Percentiles rank a stretch among this genome's conserved stretches.
Conservation (phyloP, 176 grass and related monocot genomes). For the Stipa capillata region DNA sequence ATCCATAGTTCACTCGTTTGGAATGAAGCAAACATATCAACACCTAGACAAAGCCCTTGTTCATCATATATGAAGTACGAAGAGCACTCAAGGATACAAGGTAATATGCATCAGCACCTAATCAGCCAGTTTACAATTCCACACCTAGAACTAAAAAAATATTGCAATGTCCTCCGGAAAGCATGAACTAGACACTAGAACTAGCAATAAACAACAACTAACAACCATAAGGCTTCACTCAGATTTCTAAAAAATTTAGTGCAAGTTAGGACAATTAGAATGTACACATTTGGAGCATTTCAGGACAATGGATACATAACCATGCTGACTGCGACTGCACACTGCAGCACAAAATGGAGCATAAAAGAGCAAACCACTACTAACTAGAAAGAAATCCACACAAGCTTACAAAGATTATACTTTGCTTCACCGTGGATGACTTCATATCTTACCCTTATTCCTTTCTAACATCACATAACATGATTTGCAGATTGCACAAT, state of each 20-base stretch:
- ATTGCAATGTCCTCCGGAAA: background rate
- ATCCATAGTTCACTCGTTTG: background rate
- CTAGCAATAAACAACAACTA: background rate
- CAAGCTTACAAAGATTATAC: constrained; percentile 3
- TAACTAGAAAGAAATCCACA: constrained; percentile 25
- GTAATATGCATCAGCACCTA: background rate
- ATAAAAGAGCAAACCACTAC: constrained; percentile 10
- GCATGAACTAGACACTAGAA: background rate
- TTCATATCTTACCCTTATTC: constrained; percentile 1
- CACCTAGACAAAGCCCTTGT: background rate
- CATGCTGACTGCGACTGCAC: background rate
- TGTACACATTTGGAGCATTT: background rate
- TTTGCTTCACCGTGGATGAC: constrained; percentile 26
- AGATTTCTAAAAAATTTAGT: background rate
- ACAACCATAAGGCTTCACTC: background rate
- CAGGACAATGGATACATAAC: background rate
- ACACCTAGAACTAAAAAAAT: background rate
- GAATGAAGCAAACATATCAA: background rate
- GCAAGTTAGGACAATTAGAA: background rate
- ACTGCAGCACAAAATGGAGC: background rate
- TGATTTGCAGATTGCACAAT: constrained; percentile 24
- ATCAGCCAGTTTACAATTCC: background rate
- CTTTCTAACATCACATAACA: constrained; percentile 5
- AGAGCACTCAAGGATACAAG: background rate
- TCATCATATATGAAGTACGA: background rate